These are phyloP conservation scores for Clitopilus passeckerianus DNA, from an alignment of 768 basidiomycete genomes.

Conservation along the genomic window DNA sequence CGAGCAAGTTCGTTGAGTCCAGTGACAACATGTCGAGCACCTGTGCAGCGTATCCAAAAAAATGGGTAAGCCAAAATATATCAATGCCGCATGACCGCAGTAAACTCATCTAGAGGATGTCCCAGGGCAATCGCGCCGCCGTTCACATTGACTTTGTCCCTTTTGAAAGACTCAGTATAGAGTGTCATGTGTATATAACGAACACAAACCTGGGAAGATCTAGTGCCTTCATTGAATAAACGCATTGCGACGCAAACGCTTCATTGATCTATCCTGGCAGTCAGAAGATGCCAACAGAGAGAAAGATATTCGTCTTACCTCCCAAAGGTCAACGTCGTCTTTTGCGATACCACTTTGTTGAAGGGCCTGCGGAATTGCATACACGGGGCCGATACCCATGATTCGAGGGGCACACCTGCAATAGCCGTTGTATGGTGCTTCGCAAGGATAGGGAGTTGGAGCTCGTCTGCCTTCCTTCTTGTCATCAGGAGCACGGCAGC, in stretches of 20 bases:
- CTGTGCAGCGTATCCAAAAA: constrained; percentile 62
- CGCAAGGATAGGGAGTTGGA: constrained; percentile 69
- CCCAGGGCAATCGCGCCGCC: constrained; percentile 89
- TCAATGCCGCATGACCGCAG: constrained; percentile 2
- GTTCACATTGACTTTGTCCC: constrained; percentile 70
- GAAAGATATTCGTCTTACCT: constrained; percentile 36
- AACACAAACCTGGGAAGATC: constrained; percentile 39
- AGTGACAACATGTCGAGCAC: constrained; percentile 79
- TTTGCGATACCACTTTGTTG: constrained; percentile 59
- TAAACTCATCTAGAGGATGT: constrained; percentile 71
- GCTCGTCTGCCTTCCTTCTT: constrained; percentile 68
- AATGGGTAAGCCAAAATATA: neutral
- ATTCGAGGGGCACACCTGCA: constrained; percentile 74
- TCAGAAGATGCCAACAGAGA: neutral
- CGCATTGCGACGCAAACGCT: constrained; percentile 82
- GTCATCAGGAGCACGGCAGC: constrained; percentile 82
- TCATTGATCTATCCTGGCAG: constrained; percentile 68
- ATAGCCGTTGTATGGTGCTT: constrained; percentile 75
- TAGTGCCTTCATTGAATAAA: constrained; percentile 67
- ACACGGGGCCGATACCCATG: constrained; percentile 85
- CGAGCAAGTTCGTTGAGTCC: constrained; percentile 73
- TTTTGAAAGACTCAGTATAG: neutral
- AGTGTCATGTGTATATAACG: neutral
- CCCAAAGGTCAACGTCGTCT: constrained; percentile 74
- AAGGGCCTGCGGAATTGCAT: constrained; percentile 79